Conservation (phyloP, 495 filamentous ascomycete genomes). For the Polyplosphaeria fusca region DNA sequence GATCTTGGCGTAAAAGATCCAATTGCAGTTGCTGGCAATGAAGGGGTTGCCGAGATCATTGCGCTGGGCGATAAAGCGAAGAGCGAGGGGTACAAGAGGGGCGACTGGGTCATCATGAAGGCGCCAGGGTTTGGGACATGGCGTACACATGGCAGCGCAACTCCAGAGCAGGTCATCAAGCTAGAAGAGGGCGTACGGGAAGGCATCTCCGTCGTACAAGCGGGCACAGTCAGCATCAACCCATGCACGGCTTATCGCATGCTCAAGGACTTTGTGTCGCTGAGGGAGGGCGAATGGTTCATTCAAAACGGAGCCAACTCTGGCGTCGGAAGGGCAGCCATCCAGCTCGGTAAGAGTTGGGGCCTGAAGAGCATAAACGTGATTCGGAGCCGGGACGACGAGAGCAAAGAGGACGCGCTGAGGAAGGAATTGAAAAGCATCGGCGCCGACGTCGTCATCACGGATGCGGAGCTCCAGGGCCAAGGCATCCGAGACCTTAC, state of each 20-base stretch:
- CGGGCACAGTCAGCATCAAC: slow-evolving; percentile 83
- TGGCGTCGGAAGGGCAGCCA: slow-evolving; percentile 83
- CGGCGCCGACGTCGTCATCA: slow-evolving; percentile 76
- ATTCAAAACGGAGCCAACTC: slow-evolving; percentile 95
- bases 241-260: slow-evolving; percentile 91
- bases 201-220: slow-evolving; percentile 68
- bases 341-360: slow-evolving; percentile 80
- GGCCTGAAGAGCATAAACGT: slow-evolving; percentile 85
- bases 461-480: slow-evolving; percentile 71
- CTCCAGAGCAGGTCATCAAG: slow-evolving; percentile 58
- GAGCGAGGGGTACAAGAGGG: slow-evolving; percentile 49
- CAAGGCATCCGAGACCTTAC: slow-evolving; percentile 61
- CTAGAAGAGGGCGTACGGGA: slow-evolving; percentile 63
- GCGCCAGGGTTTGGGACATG: slow-evolving; percentile 81
- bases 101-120: slow-evolving; percentile 92
- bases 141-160: slow-evolving; percentile 76
- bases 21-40: slow-evolving; percentile 78
- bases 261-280: slow-evolving; percentile 74
- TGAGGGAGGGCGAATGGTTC: slow-evolving; percentile 78
- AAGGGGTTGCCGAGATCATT: slow-evolving; percentile 84
- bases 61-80: slow-evolving; percentile 59
- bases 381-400: slow-evolving; percentile 64
- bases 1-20: slow-evolving; percentile 71
- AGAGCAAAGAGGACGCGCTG: slow-evolving; percentile 61
- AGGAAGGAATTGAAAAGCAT: slow-evolving; percentile 67